Evolutionary conservation across 768 basidiomycete species (phyloP).

Genomic region (Collybiopsis confluens): DNA sequence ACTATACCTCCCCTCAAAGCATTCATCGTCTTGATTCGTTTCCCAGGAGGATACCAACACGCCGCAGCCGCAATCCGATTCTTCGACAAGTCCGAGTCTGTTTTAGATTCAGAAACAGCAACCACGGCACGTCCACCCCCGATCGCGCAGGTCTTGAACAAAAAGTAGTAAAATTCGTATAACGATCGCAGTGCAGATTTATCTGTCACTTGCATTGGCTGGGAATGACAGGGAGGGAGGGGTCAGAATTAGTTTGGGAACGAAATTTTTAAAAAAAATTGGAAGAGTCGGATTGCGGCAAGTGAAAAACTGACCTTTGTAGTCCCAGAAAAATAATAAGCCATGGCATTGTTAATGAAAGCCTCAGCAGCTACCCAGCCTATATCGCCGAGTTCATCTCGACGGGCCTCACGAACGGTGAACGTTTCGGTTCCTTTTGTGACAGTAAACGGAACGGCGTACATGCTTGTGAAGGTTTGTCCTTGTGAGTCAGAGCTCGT

Average conservation of each 20-base stretch:
- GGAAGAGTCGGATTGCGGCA: no score
- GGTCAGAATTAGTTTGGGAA: neutral
- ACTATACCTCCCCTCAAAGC: neutral
- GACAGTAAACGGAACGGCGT: neutral
- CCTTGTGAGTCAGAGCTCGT: no score
- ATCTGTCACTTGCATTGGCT: neutral
- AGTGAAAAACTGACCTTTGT: neutral
- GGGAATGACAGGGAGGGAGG: neutral
- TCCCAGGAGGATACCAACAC: slow-evolving; percentile 4
- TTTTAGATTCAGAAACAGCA: neutral
- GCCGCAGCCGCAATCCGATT: neutral
- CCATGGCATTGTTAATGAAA: slow-evolving; percentile 1
- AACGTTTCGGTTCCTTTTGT: neutral
- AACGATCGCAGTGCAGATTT: neutral
- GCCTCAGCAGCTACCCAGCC: slow-evolving; percentile 1
- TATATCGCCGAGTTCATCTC: neutral
- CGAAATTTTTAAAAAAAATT: no score
- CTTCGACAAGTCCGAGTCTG: neutral
- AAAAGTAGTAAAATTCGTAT: neutral
- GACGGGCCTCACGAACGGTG: neutral
- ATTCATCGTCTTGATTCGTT: neutral
- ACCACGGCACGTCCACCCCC: neutral
- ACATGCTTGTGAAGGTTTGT: no score
- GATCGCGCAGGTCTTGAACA: neutral
- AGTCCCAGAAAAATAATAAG: neutral